Evolutionary conservation across 129 eudicot genomes (phyloP), one percentile per base, ranked within the genome.

Genomic region (Chrysanthemum lavandulifolium): DNA sequence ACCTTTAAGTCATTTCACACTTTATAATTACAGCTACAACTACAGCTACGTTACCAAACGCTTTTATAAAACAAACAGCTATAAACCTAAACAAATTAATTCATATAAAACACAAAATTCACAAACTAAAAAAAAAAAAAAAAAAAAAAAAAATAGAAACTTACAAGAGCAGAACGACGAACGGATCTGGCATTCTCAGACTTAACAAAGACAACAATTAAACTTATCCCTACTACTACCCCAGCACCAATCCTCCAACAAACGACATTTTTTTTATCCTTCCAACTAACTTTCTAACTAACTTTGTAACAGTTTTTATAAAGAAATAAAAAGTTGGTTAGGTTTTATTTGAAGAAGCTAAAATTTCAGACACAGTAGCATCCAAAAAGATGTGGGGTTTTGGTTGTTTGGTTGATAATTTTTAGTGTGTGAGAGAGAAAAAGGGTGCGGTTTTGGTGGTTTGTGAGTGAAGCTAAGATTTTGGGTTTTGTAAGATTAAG

Each of bases 141-240:
- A 5, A 57, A 33, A 16, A 27, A 12, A 51, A 8, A 4, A 63
- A 23, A 57, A 64, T 23, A 49, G 3, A 43, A 61, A 64, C 76
- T 67, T 73, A 92, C 98, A 11, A 92, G 89, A 63, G 87, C 84
- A 23, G 92, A 82, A 15, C 98, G 98, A 50, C 79, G 82, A 25
- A 67, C 71, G 72, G 98, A 92, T 85, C 98, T 83, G 59, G 85
- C 84, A 82, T 92, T 92, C 56, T 92, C 98, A 5, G 90, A 92
- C 64, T 88, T 85, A 59, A 92, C 96, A 70, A 92, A 89, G 16
- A 68, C 78, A 48, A 85, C 92, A 14, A 92, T 81, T 36, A 87
- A 54, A 23, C 67, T 82, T 14, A 92, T 74, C 7, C 98, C 98
- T 10, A 85, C 84, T 5, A 74, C 67, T 19, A 92, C 47, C 40